Evolutionary conservation across 305 asterid genomes (phyloP).

Genomic region (Fraxinus platypoda): DNA sequence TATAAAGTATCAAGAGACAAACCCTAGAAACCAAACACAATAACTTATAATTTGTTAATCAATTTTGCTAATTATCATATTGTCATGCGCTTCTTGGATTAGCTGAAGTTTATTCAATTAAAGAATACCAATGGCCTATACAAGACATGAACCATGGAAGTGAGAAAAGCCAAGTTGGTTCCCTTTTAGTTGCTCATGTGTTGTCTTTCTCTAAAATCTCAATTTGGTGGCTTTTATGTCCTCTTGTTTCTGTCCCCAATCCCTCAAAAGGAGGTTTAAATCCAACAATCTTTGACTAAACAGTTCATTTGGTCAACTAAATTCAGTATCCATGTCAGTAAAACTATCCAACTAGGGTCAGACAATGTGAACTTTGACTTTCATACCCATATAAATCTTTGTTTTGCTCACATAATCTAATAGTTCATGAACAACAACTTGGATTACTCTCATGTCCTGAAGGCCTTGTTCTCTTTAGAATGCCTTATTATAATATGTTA

Average conservation of each 20-base stretch:
- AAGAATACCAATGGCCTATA: constrained; percentile 21
- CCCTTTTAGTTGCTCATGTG: constrained; percentile 38
- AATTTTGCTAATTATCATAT: constrained; percentile 15
- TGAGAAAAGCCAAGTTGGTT: constrained; percentile 52
- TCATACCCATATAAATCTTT: constrained; percentile 32
- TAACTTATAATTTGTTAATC: constrained; percentile 11
- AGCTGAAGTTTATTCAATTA: constrained; percentile 28
- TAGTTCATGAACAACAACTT: constrained; percentile 15
- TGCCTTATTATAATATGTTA: neutral
- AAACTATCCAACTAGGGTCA: constrained; percentile 60
- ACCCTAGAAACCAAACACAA: constrained; percentile 27
- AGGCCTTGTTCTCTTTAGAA: constrained; percentile 22
- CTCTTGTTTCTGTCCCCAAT: constrained; percentile 39
- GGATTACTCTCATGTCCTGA: constrained; percentile 24
- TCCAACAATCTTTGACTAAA: constrained; percentile 48
- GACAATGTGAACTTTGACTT: constrained; percentile 73
- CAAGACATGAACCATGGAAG: constrained; percentile 44
- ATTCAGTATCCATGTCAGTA: constrained; percentile 43
- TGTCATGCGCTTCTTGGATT: constrained; percentile 41
- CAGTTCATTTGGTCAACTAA: constrained; percentile 34
- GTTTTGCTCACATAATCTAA: constrained; percentile 6
- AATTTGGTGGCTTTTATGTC: constrained; percentile 51
- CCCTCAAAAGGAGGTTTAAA: constrained; percentile 52
- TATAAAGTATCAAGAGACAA: constrained; percentile 28
- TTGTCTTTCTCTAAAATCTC: constrained; percentile 38